Conservation (phyloP, 805 yeast genomes). For the Nakazawaea wyomingensis region DNA sequence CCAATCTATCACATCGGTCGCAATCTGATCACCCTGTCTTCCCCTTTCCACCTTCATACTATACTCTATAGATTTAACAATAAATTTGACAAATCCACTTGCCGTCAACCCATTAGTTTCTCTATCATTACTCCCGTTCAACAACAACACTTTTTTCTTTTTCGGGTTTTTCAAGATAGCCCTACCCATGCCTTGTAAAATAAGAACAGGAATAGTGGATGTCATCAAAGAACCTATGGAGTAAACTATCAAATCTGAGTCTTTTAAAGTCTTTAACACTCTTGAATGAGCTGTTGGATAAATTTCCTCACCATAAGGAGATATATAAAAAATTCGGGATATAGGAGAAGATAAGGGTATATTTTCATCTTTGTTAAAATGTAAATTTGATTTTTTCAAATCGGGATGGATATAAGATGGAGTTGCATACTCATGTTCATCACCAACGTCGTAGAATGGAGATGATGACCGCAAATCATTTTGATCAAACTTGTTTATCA, state of each 20-base stretch:
- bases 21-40: slow-evolving; percentile 13
- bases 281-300: slow-evolving; percentile 67
- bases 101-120: slow-evolving; percentile 73
- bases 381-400: slow-evolving; percentile 65
- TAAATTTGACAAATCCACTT: slow-evolving; percentile 47
- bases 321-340: slow-evolving; percentile 67
- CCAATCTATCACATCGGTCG: slow-evolving; percentile 26
- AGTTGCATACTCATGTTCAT: slow-evolving; percentile 50
- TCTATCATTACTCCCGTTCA: slow-evolving; percentile 74
- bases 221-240: slow-evolving; percentile 91
- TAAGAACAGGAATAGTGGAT: slow-evolving; percentile 72
- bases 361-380: slow-evolving; percentile 55
- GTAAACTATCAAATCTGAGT: slow-evolving; percentile 55
- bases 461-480: slow-evolving; percentile 2
- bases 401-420: slow-evolving; percentile 78
- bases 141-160: slow-evolving; percentile 50
- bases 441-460: slow-evolving; percentile 10
- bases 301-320: slow-evolving; percentile 84
- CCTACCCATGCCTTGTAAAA: slow-evolving; percentile 67
- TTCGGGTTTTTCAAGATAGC: slow-evolving; percentile 35
- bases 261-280: slow-evolving; percentile 45
- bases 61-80: slow-evolving; percentile 52
- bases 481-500: slow-evolving; percentile 9
- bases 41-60: slow-evolving; percentile 30
- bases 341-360: slow-evolving; percentile 73